Base-by-base conservation (phyloP, 2,329 filamentous ascomycete species). In the Escovopsis sp. region DNA sequence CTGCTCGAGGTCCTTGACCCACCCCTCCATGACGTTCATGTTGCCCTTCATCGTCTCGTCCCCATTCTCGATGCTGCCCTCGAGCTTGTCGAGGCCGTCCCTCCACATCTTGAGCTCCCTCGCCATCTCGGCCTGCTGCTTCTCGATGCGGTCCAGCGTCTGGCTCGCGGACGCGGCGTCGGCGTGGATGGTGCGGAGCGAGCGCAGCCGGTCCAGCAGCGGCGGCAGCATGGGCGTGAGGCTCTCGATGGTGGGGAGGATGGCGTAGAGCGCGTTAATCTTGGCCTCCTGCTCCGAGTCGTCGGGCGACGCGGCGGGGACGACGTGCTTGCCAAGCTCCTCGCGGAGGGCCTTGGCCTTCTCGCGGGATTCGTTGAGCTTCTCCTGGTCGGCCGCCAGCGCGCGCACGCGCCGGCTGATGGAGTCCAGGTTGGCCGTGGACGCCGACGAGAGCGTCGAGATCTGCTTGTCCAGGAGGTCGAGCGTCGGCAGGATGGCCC, bases 181-280 rank as follows among this genome's bases (percentile, higher is more conserved):
- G 0, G 83, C 76, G 51, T 98, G 90, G 34, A 96, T 79, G 12
- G 78, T 75, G 39, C 83, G 72, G 37, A 98, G 64, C 8, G 85
- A 92, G 39, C 87, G 72, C 34, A 98, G 62, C 18, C 90, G 73
- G 48, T 94, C 86, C 10, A 98, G 66, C 9, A 96, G 66, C 5
- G 84, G 73, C 2, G 90, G 88, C 4, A 98, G 68, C 14, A 94
- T 67, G 1, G 90, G 90, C 5, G 84, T 71, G 7, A 98, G 66
- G 38, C 70, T 81, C 56, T 94, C 86, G 39, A 98, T 90, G 0
- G 84, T 90, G 2, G 86, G 79, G 13, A 98, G 63, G 3, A 85
- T 83, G 1, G 82, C 80, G 56, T 94, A 94, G 5, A 98, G 70
- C 2, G 87, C 83, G 44, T 93, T 90, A 53, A 98, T 81, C 54